Base-by-base conservation (phyloP, 805 yeast genomes). In the Candida railenensis region DNA sequence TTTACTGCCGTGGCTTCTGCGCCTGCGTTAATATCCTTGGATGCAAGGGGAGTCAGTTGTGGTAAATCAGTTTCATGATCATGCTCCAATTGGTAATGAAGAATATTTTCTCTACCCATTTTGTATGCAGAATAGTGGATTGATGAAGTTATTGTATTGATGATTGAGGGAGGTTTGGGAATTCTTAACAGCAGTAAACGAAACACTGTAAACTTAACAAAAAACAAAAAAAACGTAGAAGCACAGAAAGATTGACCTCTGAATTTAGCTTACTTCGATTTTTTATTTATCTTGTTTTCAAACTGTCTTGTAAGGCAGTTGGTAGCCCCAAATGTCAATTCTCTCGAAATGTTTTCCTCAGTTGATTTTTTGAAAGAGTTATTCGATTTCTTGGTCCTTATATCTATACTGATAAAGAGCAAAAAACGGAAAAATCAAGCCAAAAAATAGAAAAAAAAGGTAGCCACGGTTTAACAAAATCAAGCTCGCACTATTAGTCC, bases 61-160 rank as follows among this genome's bases (percentile, higher is more conserved):
- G 37, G 22, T 22, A 67, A 53, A 50, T 69, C 73, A 16, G 73
- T 62, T 44, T 67, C 68, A 48, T 67, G 63, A 50, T 67, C 72
- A 49, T 68, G 69, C 42, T 69, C 72, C 47, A 67, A 53, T 51
- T 69, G 73, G 52, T 69, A 70, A 40, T 68, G 62, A 48, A 65
- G 53, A 32, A 70, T 70, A 49, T 69, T 71, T 49, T 68, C 71
- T 57, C 74, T 66, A 20, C 76, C 76, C 76, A 71, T 71, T 11
- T 30, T 40, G 45, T 18, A 21, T 20, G 40, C 18, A 9, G 28
- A 9, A 21, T 22, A 14, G 16, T 37, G 40, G 15, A 21, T 7
- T 21, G 22, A 11, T 37, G 28, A 22, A 37, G n/a, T 16, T 18
- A 21, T n/a, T 7, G 4, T 9, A 7, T 18, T 4, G 40, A 21